phyloP scores from a whole-genome alignment of 164 flowering plant species.

The Aristolochia fimbriata region DNA sequence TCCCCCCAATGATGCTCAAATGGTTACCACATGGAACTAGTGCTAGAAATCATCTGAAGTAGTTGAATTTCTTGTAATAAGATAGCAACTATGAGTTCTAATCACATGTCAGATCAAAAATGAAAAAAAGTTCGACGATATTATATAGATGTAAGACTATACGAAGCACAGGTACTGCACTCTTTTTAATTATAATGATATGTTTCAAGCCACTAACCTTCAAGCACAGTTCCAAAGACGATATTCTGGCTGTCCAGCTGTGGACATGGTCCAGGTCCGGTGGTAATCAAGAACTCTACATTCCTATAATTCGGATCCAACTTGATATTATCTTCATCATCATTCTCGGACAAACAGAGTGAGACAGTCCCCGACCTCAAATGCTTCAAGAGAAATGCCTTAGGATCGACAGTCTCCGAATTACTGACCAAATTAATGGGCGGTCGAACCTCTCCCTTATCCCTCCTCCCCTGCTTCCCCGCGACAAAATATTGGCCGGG shows the following conservation, averaged over 20 bases:
- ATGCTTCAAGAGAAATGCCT: conserved; percentile 55
- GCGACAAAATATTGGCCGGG: conserved; percentile 81
- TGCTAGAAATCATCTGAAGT: no score
- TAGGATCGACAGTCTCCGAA: conserved; percentile 52
- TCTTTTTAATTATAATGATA: neutral
- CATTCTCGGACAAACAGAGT: conserved; percentile 77
- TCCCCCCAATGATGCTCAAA: no score
- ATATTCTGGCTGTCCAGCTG: conserved; percentile 71
- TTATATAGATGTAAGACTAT: neutral
- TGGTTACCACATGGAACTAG: no score
- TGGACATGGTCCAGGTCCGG: conserved; percentile 94
- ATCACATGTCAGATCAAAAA: no score
- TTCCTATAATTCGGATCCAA: conserved; percentile 67
- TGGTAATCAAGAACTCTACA: conserved; percentile 93
- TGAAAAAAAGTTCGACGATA: no score
- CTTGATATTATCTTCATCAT: conserved; percentile 73
- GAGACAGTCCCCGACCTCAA: conserved; percentile 64
- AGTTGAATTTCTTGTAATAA: no score
- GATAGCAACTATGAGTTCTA: no score
- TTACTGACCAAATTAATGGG: conserved; percentile 45
- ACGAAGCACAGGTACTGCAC: neutral
- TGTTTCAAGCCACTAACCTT: conserved; percentile 41
- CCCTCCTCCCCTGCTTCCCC: conserved; percentile 69
- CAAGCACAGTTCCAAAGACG: conserved; percentile 81
- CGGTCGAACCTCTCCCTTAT: conserved; percentile 57